Evolutionary conservation across 257 asterid genomes (phyloP), one percentile per base, ranked within the genome.

Genomic region (Jaltomata sinuosa): DNA sequence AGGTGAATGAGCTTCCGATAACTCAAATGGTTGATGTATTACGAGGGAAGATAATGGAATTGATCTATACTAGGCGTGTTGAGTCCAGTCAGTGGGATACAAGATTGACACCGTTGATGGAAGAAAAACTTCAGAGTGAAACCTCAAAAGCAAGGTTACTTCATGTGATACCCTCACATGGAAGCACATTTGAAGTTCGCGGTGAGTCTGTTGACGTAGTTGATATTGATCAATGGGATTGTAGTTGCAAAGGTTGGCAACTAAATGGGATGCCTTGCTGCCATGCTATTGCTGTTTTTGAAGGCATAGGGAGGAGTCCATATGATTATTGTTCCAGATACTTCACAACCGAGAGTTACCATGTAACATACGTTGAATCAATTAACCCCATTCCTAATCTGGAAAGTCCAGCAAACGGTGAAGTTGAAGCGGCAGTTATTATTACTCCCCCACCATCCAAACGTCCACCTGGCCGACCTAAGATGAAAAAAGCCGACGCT

Each of bases 11-110:
- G 89, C 84, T 94, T 89, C 99, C 99, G 79, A 96, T 96, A 88
- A 94, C 97, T 36, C 99, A 96, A 92, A 93, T 96, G 98, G 96
- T 96, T 82, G 98, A 96, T 83, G 98, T 96, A 47, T 83, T 96
- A 87, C 92, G 99, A 42, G 98, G 98, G 21, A 96, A 91, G 92
- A 93, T 96, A 82, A 96, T 96, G 99, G 98, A 96, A 85, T 84
- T 93, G 89, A 93, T 94, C 65, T 94, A 96, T 71, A 87, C 91
- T 82, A 92, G 98, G 16, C 87, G 98, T 22, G 93, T 92, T 61
- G 98, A 96, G 64, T 93, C 98, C 69, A 88, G 88, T 85, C 93
- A 94, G 84, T 97, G 98, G 99, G 86, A 87, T 34, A 91, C 95
- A 5, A 91, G 92, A 83, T 88, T 97, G 85, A 89, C 96, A 57